These are phyloP conservation scores for Phytophthora hibernalis DNA, from an alignment of 352 stramenopile genomes.

Conservation along the genomic window DNA sequence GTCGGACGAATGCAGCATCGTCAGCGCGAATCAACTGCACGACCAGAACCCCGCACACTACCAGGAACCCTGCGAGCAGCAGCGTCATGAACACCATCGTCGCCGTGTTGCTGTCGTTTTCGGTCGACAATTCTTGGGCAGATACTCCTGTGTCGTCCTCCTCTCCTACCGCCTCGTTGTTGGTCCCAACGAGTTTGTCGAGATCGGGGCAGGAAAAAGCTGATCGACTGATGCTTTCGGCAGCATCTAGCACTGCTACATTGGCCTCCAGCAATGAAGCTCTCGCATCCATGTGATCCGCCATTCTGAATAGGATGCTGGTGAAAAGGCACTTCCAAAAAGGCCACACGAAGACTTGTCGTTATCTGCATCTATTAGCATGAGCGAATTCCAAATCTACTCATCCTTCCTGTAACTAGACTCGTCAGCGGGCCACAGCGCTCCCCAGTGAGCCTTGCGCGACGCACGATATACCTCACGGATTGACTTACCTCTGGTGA, in stretches of 20 bases:
- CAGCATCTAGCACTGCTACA: neutral
- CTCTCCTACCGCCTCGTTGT: neutral
- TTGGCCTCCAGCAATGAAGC: neutral
- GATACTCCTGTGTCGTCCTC: neutral
- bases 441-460: constrained; percentile 86
- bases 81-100: constrained; percentile 10
- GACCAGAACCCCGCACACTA: constrained; percentile 11
- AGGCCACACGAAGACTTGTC: too few relatives aligned
- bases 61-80: constrained; percentile 5
- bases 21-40: constrained; percentile 10
- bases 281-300: neutral
- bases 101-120: neutral
- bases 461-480: constrained; percentile 85
- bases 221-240: neutral
- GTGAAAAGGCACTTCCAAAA: too few relatives aligned
- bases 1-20: constrained; percentile 13
- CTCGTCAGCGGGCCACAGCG: constrained; percentile 72
- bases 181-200: neutral
- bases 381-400: constrained; percentile 18
- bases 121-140: neutral
- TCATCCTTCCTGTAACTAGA: constrained; percentile 67
- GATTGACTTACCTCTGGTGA: constrained; percentile 78
- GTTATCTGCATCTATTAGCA: too few relatives aligned
- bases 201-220: constrained; percentile 11
- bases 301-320: too few relatives aligned